Conservation (phyloP, 106 monocot genomes). For the Acorus gramineus region DNA sequence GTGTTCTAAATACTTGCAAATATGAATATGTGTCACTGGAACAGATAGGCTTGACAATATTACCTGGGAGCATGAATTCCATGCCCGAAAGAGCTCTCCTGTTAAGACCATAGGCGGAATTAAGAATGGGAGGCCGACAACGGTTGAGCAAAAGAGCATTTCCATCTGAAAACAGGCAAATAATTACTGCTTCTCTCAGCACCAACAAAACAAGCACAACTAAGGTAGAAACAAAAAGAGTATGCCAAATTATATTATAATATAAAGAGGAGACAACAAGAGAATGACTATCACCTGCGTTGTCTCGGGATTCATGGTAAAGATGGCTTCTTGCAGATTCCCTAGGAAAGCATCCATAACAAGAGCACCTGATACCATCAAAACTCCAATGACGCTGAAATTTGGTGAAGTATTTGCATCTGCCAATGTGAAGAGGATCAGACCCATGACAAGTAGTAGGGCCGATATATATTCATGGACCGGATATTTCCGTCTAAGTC, state of each 20-base stretch:
- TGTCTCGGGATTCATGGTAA: conserved; percentile 79
- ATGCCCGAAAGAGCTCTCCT: conserved; percentile 70
- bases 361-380: conserved; percentile 77
- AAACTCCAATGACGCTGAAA: conserved; percentile 72
- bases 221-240: neutral
- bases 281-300: conserved; percentile 49
- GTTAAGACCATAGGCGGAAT: conserved; percentile 78
- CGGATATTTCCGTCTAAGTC: conserved; percentile 79
- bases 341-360: conserved; percentile 91
- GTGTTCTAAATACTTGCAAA: too few species aligned
- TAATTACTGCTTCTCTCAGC: too few species aligned
- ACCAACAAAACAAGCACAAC: too few species aligned
- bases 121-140: conserved; percentile 71
- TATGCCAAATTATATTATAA: neutral
- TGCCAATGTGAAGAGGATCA: conserved; percentile 84
- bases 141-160: conserved; percentile 90
- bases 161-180: conserved; percentile 44
- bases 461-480: conserved; percentile 79
- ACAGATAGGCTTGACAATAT: neutral
- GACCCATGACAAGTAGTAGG: conserved; percentile 61
- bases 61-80: conserved; percentile 80
- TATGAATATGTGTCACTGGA: too few species aligned
- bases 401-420: conserved; percentile 85
- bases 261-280: neutral
- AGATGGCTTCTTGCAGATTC: conserved; percentile 90